Evolutionary conservation across 768 basidiomycete genomes (phyloP).

Genomic region (Antrodiella citrinella): DNA sequence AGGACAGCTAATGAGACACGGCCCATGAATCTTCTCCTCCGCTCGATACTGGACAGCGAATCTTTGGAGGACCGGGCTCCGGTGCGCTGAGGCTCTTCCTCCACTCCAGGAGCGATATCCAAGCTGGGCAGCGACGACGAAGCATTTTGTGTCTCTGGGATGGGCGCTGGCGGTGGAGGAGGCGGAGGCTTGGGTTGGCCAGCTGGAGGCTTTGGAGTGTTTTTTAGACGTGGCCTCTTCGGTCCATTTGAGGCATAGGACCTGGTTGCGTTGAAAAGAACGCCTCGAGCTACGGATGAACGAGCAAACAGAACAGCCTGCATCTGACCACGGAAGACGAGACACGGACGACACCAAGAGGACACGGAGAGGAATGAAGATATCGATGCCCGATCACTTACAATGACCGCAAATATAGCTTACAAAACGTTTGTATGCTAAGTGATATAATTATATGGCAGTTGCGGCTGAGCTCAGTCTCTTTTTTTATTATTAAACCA

Average conservation of each 20-base stretch:
- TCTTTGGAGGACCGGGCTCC: conserved; percentile 76
- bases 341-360: too few species aligned
- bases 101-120: conserved; percentile 56
- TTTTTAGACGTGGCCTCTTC: not conserved
- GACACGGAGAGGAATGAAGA: too few species aligned
- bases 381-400: too few species aligned
- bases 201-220: conserved; percentile 1
- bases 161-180: not conserved
- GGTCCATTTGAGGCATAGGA: not conserved
- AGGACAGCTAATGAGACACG: conserved; percentile 48
- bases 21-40: conserved; percentile 48
- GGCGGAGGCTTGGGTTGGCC: not conserved
- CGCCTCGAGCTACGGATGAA: not conserved
- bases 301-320: conserved; percentile 4
- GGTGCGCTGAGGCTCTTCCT: conserved; percentile 43
- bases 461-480: too few species aligned
- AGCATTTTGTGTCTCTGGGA: not conserved
- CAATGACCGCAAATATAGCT: too few species aligned
- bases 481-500: too few species aligned
- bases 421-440: too few species aligned
- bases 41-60: conserved; percentile 72
- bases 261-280: not conserved
- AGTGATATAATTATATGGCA: too few species aligned
- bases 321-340: conserved; percentile 7
- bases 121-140: conserved; percentile 36